Evolutionary conservation across 2,329 filamentous ascomycete species (phyloP).

Genomic region (Pezizomycotina sp.): DNA sequence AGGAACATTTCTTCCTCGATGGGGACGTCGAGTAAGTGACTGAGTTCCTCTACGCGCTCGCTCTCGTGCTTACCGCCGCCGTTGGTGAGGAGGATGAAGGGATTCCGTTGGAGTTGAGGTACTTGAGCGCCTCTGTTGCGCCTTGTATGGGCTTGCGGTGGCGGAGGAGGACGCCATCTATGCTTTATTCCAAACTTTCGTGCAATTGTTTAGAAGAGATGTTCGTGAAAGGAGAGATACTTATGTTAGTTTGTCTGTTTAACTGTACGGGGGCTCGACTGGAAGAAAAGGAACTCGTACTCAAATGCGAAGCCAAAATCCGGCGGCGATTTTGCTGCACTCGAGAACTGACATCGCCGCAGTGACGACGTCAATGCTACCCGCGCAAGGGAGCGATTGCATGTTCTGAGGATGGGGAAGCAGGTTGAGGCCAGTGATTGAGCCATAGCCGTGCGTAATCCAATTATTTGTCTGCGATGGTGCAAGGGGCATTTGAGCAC

Average conservation of each 20-base stretch:
- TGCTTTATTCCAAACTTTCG: conserved; percentile 35
- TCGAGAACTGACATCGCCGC: too few relatives aligned
- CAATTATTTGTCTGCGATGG: too few relatives aligned
- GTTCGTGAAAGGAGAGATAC: conserved; percentile 25
- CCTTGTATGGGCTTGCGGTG: conserved; percentile 62
- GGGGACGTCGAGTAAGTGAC: conserved; percentile 45
- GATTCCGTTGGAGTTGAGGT: conserved; percentile 58
- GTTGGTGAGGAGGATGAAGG: conserved; percentile 91
- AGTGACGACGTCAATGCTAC: too few relatives aligned
- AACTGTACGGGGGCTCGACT: conserved; percentile 7
- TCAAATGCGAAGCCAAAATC: conserved; percentile 43
- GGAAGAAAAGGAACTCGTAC: conserved; percentile 28
- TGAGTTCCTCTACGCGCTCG: conserved; percentile 54
- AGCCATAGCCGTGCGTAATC: too few relatives aligned
- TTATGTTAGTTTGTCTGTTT: not conserved
- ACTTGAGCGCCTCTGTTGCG: conserved; percentile 56
- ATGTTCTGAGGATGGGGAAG: too few relatives aligned
- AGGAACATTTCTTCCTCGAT: conserved; percentile 57
- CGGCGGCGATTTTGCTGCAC: too few relatives aligned
- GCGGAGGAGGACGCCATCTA: conserved; percentile 89
- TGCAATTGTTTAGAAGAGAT: not conserved
- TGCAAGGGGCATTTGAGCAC: too few relatives aligned
- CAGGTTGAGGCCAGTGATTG: too few relatives aligned
- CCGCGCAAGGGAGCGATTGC: too few relatives aligned
- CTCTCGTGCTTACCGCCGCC: conserved; percentile 74